A percentile compares a stretch with the other conserved stretches of the same genome.
These are phyloP conservation scores for Phylloporus sp. DNA, from an alignment of 768 basidiomycete genomes.

Conservation along the genomic window DNA sequence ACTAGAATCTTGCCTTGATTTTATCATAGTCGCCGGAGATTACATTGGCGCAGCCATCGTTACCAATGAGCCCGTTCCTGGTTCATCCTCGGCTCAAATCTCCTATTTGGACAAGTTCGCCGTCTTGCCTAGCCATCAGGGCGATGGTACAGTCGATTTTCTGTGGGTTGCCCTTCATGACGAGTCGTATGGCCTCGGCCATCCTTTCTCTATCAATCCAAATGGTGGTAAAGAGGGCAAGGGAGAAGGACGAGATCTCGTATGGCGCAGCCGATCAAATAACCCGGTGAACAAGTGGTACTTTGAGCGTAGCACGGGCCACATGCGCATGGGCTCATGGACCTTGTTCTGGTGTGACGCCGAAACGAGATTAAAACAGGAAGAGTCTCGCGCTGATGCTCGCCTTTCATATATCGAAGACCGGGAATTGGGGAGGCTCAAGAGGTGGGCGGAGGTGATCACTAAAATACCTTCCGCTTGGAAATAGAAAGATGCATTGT, in stretches of 20 bases:
- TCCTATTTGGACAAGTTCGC: conserved; percentile 99
- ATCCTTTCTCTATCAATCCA: conserved; percentile 90
- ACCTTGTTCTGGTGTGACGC: conserved; percentile 98
- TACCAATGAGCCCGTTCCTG: conserved; percentile 55
- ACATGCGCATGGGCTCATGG: conserved; percentile 82
- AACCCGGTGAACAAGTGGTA: conserved; percentile 99
- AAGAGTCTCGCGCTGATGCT: conserved; percentile 59
- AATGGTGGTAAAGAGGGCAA: conserved; percentile 89
- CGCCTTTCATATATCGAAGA: conserved; percentile 70
- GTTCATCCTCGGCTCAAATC: conserved; percentile 42
- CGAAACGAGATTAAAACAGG: conserved; percentile 75
- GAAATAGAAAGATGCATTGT: conserved; percentile 39
- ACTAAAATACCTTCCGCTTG: conserved; percentile 76
- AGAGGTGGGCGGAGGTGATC: conserved; percentile 64
- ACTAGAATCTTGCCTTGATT: conserved; percentile 76
- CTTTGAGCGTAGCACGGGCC: conserved; percentile 92
- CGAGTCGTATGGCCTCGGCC: conserved; percentile 94
- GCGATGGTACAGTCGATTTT: conserved; percentile 98
- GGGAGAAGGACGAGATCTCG: conserved; percentile 89
- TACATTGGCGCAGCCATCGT: conserved; percentile 94
- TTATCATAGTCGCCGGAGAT: conserved; percentile 90
- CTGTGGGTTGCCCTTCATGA: conserved; percentile 98
- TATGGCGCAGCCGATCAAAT: conserved; percentile 90
- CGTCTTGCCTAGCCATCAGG: conserved; percentile 90
- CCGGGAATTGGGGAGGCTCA: conserved; percentile 72